Evolutionary conservation across 2,329 filamentous ascomycete genomes (phyloP), one percentile per base, ranked within the genome.

Genomic region (Pestalotiopsis sp.): DNA sequence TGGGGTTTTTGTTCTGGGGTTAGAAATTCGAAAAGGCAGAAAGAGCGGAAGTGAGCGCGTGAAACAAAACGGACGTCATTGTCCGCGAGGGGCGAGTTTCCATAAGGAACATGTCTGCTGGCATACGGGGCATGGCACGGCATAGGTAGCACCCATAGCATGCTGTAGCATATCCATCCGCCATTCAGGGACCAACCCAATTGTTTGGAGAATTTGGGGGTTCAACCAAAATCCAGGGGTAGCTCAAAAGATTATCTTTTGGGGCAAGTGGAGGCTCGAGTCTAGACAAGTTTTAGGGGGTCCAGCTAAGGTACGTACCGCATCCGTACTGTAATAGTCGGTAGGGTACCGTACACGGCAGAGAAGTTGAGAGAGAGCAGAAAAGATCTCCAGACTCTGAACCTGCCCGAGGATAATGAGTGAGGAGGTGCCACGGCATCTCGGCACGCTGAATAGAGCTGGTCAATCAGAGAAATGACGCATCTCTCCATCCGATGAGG

Each of bases 151-250:
- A 36, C 27, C 27, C 27, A 31, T 31, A 31, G 27, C 27, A 27
- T 27, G 20, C 25, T 25, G 25, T 27, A 36, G 31, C 31, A 36
- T 36, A 36, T 36, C 31, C 31, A 36, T 36, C 6, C 36, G 17
- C 38, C n/a, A 64, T 64, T 20, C 39, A 64, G 61, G 61, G 61
- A 64, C 61, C 61, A 64, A 64, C 41, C 23, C 61, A 45, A 49
- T 64, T 27, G 61, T 31, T 64, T 64, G 61, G 61, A 64, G 61
- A 64, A 52, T 64, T 64, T 36, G 61, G 61, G 61, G 57, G 27
- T 36, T 27, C 57, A 36, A 59, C 39, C 39, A 17, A 25, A 52
- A 52, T 45, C 61, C 61, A 64, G 61, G 61, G 61, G 61, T 64
- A 45, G 38, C 61, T 64, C 59, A 39, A 36, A 64, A n/a, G 17